Evolutionary conservation across 306 rosid species (phyloP).

Genomic region (Prunus salicina): DNA sequence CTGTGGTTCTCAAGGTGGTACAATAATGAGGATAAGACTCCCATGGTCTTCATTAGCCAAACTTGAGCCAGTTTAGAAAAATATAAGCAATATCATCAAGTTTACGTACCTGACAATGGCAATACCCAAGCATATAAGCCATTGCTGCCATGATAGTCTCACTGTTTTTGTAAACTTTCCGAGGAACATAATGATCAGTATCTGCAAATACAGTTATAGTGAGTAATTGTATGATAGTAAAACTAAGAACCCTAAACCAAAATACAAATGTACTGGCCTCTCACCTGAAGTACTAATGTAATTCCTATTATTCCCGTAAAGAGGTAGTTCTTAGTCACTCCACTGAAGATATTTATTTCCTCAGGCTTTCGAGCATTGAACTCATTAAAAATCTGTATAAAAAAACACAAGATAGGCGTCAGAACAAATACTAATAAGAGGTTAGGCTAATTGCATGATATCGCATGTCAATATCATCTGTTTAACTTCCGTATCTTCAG

Average conservation of each 20-base stretch:
- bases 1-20: too few relatives aligned
- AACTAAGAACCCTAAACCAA: background rate
- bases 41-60: background rate
- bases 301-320: constrained; percentile 68
- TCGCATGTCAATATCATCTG: too few relatives aligned
- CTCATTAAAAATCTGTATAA: constrained; percentile 76
- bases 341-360: constrained; percentile 68
- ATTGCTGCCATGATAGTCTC: constrained; percentile 53
- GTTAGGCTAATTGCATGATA: background rate
- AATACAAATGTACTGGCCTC: constrained; percentile 8
- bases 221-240: background rate
- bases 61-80: background rate
- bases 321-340: constrained; percentile 74
- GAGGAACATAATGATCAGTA: constrained; percentile 72
- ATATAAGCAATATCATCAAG: background rate
- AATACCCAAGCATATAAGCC: constrained; percentile 60
- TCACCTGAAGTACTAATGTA: constrained; percentile 79
- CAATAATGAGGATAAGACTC: background rate
- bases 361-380: constrained; percentile 95
- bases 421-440: background rate
- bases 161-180: constrained; percentile 77
- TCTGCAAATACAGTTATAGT: constrained; percentile 34
- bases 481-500: too few relatives aligned
- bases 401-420: background rate
- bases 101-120: constrained; percentile 58